Conservation (phyloP, 139 green algal species). For the Eudorina sp. region DNA sequence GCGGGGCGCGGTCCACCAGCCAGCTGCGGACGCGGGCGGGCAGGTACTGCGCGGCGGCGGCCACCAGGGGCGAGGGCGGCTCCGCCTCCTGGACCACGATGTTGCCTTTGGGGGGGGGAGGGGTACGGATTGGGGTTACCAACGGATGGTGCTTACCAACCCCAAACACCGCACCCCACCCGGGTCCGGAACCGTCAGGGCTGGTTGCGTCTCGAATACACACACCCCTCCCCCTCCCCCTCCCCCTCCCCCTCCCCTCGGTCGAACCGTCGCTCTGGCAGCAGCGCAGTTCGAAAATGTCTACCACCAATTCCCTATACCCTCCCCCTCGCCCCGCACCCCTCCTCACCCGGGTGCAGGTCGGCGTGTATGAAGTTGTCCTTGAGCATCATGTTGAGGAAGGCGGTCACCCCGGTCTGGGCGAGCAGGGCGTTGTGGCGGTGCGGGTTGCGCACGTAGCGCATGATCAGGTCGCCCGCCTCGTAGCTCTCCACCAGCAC, state of each 20-base stretch:
- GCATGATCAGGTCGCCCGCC: constrained; percentile 79
- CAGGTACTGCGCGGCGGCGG: constrained; percentile 15
- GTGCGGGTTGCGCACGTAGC: constrained; percentile 39
- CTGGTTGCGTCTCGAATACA: no score
- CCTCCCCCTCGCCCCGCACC: background rate
- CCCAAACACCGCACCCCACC: background rate
- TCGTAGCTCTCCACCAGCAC: constrained; percentile 96
- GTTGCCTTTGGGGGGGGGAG: constrained; percentile 77
- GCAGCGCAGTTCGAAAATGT: no score
- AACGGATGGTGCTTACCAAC: background rate
- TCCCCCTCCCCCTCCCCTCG: no score
- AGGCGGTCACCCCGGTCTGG: constrained; percentile 55
- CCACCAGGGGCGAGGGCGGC: background rate
- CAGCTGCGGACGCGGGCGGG: constrained; percentile 43
- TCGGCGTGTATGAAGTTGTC: constrained; percentile 96
- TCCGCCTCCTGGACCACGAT: constrained; percentile 84
- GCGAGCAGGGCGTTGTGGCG: constrained; percentile 42
- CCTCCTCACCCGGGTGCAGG: constrained; percentile 65
- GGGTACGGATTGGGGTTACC: background rate
- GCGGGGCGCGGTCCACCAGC: constrained; percentile 44
- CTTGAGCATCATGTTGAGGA: constrained; percentile 85
- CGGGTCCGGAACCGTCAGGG: no score
- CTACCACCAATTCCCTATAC: background rate
- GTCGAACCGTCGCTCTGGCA: no score
- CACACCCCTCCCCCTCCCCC: no score